These are phyloP conservation scores for Collybia mongolica DNA, from an alignment of 768 basidiomycete species.

Conservation along the genomic window DNA sequence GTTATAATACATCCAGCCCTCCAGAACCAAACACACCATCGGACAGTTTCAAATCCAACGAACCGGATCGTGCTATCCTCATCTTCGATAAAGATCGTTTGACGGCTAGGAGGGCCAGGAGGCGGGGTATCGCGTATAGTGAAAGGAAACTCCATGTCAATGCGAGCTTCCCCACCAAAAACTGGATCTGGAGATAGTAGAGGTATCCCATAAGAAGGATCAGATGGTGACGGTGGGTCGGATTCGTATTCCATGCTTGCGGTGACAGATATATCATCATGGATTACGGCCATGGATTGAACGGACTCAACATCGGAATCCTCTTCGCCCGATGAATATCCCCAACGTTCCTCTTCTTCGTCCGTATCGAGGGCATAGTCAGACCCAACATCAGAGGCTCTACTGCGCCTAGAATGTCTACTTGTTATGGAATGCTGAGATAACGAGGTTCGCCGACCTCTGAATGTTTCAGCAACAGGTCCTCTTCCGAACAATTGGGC, in stretches of 20 bases:
- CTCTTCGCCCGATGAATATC: slow-evolving; percentile 87
- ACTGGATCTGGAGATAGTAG: slow-evolving; percentile 73
- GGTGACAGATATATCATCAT: slow-evolving; percentile 43
- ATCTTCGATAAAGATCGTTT: slow-evolving; percentile 82
- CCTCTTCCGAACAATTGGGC: slow-evolving; percentile 64
- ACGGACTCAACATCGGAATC: slow-evolving; percentile 44
- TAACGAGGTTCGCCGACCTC: slow-evolving; percentile 48
- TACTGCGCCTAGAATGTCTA: slow-evolving; percentile 48
- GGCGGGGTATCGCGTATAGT: slow-evolving; percentile 70
- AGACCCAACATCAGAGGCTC: slow-evolving; percentile 56
- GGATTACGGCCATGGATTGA: slow-evolving; percentile 27
- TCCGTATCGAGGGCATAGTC: slow-evolving; percentile 56
- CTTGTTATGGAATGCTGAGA: slow-evolving; percentile 59
- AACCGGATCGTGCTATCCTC: slow-evolving; percentile 90
- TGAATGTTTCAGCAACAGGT: slow-evolving; percentile 36
- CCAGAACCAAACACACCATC: slow-evolving; percentile 71
- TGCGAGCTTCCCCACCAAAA: slow-evolving; percentile 80
- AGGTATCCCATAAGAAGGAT: slow-evolving; percentile 53
- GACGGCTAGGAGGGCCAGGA: slow-evolving; percentile 79
- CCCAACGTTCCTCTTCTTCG: slow-evolving; percentile 79
- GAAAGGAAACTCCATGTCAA: slow-evolving; percentile 74
- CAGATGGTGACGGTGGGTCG: slow-evolving; percentile 59
- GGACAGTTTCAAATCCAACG: slow-evolving; percentile 75
- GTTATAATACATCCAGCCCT: slow-evolving; percentile 61
- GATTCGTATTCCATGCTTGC: slow-evolving; percentile 75